Evolutionary conservation across 2,329 filamentous ascomycete species (phyloP).

Genomic region (Beauveria rudraprayagi): DNA sequence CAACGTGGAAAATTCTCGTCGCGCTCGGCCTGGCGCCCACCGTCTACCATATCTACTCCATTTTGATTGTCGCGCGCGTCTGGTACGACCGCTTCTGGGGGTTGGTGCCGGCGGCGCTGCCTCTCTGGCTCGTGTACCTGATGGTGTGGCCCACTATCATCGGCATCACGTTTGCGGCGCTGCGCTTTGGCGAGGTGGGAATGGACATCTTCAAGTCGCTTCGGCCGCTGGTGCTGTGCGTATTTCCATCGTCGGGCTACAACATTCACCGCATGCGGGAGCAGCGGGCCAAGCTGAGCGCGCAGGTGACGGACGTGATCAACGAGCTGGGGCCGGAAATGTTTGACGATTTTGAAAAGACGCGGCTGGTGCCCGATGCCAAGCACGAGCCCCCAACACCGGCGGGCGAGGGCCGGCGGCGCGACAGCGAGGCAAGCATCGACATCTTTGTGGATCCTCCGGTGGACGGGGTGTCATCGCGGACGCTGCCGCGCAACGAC

Average conservation of each 20-base stretch:
- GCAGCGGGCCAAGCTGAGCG: constrained; percentile 64
- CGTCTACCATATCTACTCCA: constrained; percentile 75
- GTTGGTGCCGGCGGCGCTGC: constrained; percentile 70
- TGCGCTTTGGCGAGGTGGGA: constrained; percentile 93
- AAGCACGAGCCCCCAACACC: constrained; percentile 25
- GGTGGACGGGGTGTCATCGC: constrained; percentile 32
- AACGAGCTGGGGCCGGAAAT: constrained; percentile 93
- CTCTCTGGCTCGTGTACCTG: constrained; percentile 68
- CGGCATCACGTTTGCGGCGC: constrained; percentile 80
- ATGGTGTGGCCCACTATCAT: constrained; percentile 76
- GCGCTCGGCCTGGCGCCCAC: constrained; percentile 74
- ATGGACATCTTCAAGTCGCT: constrained; percentile 98
- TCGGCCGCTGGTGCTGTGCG: constrained; percentile 73
- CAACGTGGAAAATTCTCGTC: constrained; percentile 91
- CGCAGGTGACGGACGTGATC: constrained; percentile 82
- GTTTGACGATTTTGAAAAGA: constrained; percentile 88
- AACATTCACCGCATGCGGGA: constrained; percentile 71
- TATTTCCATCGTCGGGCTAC: constrained; percentile 78
- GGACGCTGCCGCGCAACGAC: constrained; percentile 70
- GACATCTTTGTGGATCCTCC: constrained; percentile 31
- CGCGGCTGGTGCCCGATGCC: constrained; percentile 57
- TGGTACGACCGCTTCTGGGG: constrained; percentile 77
- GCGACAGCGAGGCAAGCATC: constrained; percentile 42
- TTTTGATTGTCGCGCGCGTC: constrained; percentile 66
- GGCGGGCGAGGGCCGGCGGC: constrained; percentile 30